A percentile compares a stretch with the other conserved stretches of the same genome.
Evolutionary conservation across 2,329 filamentous ascomycete genomes (phyloP).

Genomic region (Purpureocillium takamizusanense): DNA sequence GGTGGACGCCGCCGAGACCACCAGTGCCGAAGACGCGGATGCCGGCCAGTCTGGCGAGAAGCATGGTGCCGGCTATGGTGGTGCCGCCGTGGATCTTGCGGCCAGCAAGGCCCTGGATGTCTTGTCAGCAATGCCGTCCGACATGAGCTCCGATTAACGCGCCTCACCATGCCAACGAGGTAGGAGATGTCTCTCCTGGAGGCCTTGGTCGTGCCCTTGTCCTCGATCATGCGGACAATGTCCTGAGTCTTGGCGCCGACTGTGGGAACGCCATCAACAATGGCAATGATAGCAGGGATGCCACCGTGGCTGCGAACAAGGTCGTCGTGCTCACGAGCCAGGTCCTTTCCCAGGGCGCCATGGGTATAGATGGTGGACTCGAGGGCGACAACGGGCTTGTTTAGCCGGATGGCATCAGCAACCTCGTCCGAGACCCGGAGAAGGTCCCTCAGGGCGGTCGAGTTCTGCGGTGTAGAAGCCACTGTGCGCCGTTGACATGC

Average conservation of each 20-base stretch:
- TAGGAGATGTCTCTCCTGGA: slow-evolving; percentile 82
- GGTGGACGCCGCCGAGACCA: slow-evolving; percentile 88
- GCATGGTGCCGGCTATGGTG: slow-evolving; percentile 87
- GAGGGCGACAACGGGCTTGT: slow-evolving; percentile 79
- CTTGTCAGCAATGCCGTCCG: not conserved
- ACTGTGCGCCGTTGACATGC: not conserved
- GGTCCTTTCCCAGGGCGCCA: slow-evolving; percentile 66
- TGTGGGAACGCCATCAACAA: slow-evolving; percentile 72
- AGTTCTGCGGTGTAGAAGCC: not conserved
- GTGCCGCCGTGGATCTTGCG: slow-evolving; percentile 76
- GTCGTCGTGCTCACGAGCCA: slow-evolving; percentile 72
- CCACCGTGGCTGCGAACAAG: slow-evolving; percentile 74
- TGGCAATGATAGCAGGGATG: slow-evolving; percentile 83
- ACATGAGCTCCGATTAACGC: not conserved
- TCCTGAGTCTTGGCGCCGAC: slow-evolving; percentile 71
- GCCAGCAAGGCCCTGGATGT: slow-evolving; percentile 49
- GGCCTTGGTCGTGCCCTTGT: slow-evolving; percentile 67
- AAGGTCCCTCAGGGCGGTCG: slow-evolving; percentile 22
- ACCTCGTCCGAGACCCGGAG: slow-evolving; percentile 78
- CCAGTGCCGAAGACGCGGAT: slow-evolving; percentile 93
- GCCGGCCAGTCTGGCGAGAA: slow-evolving; percentile 76
- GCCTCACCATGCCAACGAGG: slow-evolving; percentile 62
- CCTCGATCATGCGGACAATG: slow-evolving; percentile 60
- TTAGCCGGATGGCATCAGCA: slow-evolving; percentile 60
- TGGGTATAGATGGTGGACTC: slow-evolving; percentile 98